Conservation (phyloP, 2,329 filamentous ascomycete species). For the Claviceps humidiphila region DNA sequence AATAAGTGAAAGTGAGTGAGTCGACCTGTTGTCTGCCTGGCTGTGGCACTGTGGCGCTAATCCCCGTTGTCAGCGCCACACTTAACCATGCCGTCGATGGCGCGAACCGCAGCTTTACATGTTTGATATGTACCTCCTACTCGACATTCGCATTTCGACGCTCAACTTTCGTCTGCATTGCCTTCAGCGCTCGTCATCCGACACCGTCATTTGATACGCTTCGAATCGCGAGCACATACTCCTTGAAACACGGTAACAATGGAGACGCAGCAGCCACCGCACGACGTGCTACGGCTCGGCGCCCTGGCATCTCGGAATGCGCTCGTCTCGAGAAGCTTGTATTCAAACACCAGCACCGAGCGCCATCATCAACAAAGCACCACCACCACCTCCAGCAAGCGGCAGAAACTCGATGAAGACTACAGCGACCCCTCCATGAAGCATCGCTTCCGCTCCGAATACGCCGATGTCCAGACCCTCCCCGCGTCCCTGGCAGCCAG, state of each 20-base stretch:
- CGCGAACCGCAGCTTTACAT: too few relatives aligned
- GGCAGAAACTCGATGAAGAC: constrained; percentile 25
- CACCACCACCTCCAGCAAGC: constrained; percentile 16
- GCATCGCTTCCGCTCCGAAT: constrained; percentile 55
- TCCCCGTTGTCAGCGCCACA: constrained; percentile 15
- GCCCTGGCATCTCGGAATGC: constrained; percentile 23
- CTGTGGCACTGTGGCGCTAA: constrained; percentile 3
- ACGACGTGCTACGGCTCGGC: constrained; percentile 21
- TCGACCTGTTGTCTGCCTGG: neutral
- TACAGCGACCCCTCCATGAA: constrained; percentile 22
- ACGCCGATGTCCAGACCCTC: constrained; percentile 62
- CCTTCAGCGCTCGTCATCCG: neutral
- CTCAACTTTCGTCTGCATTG: too few relatives aligned
- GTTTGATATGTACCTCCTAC: too few relatives aligned
- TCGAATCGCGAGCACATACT: too few relatives aligned
- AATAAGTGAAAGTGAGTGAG: neutral
- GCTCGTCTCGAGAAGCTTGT: constrained; percentile 19
- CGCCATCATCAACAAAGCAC: constrained; percentile 5
- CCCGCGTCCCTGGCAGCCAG: constrained; percentile 69
- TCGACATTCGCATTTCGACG: too few relatives aligned
- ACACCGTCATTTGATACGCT: neutral
- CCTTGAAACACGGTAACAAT: constrained; percentile 10
- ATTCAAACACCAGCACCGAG: constrained; percentile 13
- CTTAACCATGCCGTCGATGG: too few relatives aligned
- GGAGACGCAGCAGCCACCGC: constrained; percentile 20